Evolutionary conservation across 345 rosid species (phyloP).

Genomic region (Gossypium bickii): DNA sequence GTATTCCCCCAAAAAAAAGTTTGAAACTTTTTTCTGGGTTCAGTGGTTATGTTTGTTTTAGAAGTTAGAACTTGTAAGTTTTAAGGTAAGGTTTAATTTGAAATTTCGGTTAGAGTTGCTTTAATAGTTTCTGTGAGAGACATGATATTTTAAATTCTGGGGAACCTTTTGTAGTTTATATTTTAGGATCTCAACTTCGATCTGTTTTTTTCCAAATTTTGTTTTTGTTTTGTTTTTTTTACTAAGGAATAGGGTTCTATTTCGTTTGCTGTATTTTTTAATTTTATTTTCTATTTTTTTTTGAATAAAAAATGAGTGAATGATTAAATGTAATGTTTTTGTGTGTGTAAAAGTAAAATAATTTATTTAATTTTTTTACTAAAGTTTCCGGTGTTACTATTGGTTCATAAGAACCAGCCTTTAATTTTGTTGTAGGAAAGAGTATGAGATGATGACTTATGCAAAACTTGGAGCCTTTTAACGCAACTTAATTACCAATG

Average conservation of each 20-base stretch:
- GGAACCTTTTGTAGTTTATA: not conserved
- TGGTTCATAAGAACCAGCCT: not conserved
- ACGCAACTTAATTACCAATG: not conserved
- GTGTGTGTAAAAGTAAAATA: not conserved
- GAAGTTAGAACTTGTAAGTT: not conserved
- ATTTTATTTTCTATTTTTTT: not conserved
- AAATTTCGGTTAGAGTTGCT: not conserved
- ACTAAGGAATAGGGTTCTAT: not conserved
- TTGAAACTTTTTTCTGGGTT: too few relatives aligned
- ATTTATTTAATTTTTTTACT: not conserved
- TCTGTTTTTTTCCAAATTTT: not conserved
- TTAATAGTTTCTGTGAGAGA: not conserved
- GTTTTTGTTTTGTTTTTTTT: not conserved
- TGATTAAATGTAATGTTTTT: not conserved
- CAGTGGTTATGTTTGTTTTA: not conserved
- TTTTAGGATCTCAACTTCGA: not conserved
- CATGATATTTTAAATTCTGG: not conserved
- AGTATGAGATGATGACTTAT: not conserved
- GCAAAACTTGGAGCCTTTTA: not conserved
- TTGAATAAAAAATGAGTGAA: not conserved
- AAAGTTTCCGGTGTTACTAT: not conserved
- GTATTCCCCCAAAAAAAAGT: slow-evolving; percentile 18
- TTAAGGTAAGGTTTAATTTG: not conserved
- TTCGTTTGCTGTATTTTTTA: not conserved
- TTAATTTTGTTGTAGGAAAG: slow-evolving; percentile 2